These are phyloP conservation scores for Metschnikowia matae DNA, from an alignment of 805 yeast genomes.

Conservation along the genomic window DNA sequence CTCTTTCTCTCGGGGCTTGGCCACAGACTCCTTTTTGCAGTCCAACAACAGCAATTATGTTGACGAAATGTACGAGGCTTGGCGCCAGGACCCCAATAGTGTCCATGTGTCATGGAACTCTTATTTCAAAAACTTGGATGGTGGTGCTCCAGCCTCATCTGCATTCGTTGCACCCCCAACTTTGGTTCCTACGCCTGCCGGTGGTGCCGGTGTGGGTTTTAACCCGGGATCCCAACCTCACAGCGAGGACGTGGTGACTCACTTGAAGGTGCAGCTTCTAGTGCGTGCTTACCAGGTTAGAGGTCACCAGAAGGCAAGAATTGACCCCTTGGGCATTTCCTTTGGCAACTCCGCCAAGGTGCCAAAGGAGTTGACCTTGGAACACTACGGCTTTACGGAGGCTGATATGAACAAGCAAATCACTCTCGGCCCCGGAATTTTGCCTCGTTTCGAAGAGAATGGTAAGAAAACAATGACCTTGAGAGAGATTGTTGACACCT, in stretches of 20 bases:
- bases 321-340: slow-evolving; percentile 92
- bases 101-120: slow-evolving; percentile 98
- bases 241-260: slow-evolving; percentile 69
- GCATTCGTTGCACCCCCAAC: slow-evolving; percentile 94
- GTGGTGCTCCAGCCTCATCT: slow-evolving; percentile 58
- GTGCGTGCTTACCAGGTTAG: slow-evolving; percentile 99
- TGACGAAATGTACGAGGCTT: slow-evolving; percentile 96
- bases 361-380: slow-evolving; percentile 88
- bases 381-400: slow-evolving; percentile 87
- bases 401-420: slow-evolving; percentile 79
- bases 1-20: slow-evolving; percentile 23
- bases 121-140: slow-evolving; percentile 86
- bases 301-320: slow-evolving; percentile 93
- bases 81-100: slow-evolving; percentile 84
- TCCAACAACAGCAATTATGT: slow-evolving; percentile 85
- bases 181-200: slow-evolving; percentile 73
- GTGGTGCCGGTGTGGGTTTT: slow-evolving; percentile 57
- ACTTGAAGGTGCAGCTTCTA: slow-evolving; percentile 90
- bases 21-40: slow-evolving; percentile 73
- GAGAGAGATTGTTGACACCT: slow-evolving; percentile 68
- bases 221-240: slow-evolving; percentile 50
- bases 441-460: slow-evolving; percentile 79
- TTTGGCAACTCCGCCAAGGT: slow-evolving; percentile 65
- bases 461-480: slow-evolving; percentile 66
- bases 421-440: slow-evolving; percentile 94